These are phyloP conservation scores for Alternaria longipes DNA, from an alignment of 2,329 filamentous ascomycete genomes.

Conservation along the genomic window DNA sequence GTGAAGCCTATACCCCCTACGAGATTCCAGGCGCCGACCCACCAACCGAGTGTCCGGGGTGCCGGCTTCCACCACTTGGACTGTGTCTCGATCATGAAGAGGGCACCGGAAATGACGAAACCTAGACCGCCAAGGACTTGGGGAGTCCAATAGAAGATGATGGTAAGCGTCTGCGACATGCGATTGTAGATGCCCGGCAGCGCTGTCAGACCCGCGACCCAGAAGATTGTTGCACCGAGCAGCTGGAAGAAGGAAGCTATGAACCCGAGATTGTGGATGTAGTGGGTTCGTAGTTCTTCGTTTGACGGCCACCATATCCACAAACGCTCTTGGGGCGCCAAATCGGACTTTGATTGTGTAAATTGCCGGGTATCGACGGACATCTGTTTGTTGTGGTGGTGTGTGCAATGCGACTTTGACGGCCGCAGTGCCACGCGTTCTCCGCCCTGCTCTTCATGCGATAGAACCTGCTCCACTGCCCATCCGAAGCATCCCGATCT, in stretches of 20 bases:
- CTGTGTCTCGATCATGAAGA: constrained; percentile 75
- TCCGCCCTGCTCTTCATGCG: constrained; percentile 32
- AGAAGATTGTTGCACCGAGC: constrained; percentile 69
- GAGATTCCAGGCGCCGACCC: constrained; percentile 55
- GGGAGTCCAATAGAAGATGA: constrained; percentile 69
- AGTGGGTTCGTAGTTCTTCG: constrained; percentile 67
- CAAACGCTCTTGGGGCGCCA: constrained; percentile 10
- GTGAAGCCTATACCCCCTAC: constrained; percentile 71
- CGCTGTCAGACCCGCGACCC: constrained; percentile 69
- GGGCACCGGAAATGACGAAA: constrained; percentile 65
- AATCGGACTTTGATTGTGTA: neutral
- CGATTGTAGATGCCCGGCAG: constrained; percentile 65
- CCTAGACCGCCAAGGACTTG: constrained; percentile 70
- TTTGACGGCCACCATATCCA: constrained; percentile 70
- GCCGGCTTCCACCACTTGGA: constrained; percentile 69
- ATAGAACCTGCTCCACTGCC: constrained; percentile 66
- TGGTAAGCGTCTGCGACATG: constrained; percentile 58
- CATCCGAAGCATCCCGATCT: constrained; percentile 73
- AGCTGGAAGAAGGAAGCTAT: constrained; percentile 67
- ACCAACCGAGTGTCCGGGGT: constrained; percentile 26
- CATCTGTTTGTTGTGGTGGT: constrained; percentile 51
- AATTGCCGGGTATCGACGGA: constrained; percentile 33
- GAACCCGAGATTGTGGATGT: constrained; percentile 70
- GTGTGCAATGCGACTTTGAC: constrained; percentile 38
- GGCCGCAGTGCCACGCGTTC: constrained; percentile 20